Conservation (phyloP, 2,329 filamentous ascomycete species). For the Aaosphaeria pasadenensis region DNA sequence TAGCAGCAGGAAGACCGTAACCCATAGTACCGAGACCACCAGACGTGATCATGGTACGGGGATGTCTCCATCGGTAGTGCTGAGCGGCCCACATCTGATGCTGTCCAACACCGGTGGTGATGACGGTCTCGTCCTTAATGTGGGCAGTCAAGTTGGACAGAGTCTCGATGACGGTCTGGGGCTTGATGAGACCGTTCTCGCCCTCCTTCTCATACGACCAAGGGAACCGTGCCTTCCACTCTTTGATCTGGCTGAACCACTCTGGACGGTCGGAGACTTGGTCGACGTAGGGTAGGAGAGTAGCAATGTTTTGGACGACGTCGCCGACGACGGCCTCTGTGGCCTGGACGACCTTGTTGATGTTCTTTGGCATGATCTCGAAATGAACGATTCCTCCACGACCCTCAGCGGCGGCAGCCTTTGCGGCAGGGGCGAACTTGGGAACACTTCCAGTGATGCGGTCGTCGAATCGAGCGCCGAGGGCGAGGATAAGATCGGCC, state of each 20-base stretch:
- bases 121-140: conserved; percentile 80
- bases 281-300: conserved; percentile 71
- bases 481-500: conserved; percentile 90
- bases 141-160: conserved; percentile 79
- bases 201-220: conserved; percentile 80
- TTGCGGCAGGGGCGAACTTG: conserved; percentile 88
- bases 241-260: conserved; percentile 87
- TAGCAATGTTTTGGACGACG: conserved; percentile 72
- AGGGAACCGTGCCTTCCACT: conserved; percentile 91
- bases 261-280: conserved; percentile 65
- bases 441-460: conserved; percentile 79
- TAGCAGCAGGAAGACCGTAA: conserved; percentile 88
- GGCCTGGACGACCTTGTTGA: conserved; percentile 98
- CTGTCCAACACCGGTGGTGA: conserved; percentile 92
- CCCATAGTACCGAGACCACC: conserved; percentile 97
- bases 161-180: conserved; percentile 87
- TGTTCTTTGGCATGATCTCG: conserved; percentile 99
- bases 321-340: conserved; percentile 95
- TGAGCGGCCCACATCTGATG: conserved; percentile 99
- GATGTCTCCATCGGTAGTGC: conserved; percentile 91
- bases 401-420: conserved; percentile 76
- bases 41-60: conserved; percentile 92
- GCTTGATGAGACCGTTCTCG: conserved; percentile 80
- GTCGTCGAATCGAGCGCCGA: conserved; percentile 93
- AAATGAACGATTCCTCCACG: conserved; percentile 96